Base-by-base conservation (phyloP, 2,329 filamentous ascomycete genomes). In the Ophiosphaerella korrae region DNA sequence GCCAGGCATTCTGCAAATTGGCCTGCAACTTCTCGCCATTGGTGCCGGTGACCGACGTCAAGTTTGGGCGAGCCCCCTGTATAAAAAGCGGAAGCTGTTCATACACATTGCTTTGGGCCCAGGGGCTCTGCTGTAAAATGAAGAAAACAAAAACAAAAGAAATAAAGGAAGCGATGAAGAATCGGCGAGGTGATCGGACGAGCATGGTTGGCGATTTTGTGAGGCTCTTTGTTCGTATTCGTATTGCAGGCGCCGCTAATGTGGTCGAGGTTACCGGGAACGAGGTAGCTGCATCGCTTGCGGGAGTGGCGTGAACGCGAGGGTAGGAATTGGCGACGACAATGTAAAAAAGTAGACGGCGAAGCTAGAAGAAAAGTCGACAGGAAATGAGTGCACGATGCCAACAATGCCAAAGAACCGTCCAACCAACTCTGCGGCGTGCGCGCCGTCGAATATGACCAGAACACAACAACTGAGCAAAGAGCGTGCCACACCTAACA, bases 101-200 rank as follows among this genome's bases (percentile, higher is more conserved):
- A 53, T 71, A 70, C 11, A 66, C 60, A 21, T 52, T 49, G 23
- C 58, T 48, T 12, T 57, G 53, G 3, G 57, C 52, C 67, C 66
- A 71, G 16, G 67, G 66, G n/a, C 63, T 63, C 36, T 67, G 62
- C 31, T 63, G 61, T 35, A 69, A 45, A 7, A 70, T 55, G n/a
- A 53, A 56, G 45, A 71, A 58, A 35, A 70, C 54, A 45, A 69
- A 65, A 48, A 65, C 36, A 50, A 77, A 71, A 16, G 68, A 59
- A 42, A 75, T 45, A 32, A 73, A 62, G 21, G 65, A 67, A 47
- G 76, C 55, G 46, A 77, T 55, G 31, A 62, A 63, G 55, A 77
- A 67, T 58, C 68, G 71, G 58, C 73, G 70, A 7, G 73, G 71
- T 49, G 73, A 73, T 38, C 68, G 64, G 45, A 72, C 51, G 41